A percentile compares a stretch with the other conserved stretches of the same genome.
These are phyloP conservation scores for Ogataea trehaloabstinens DNA, from an alignment of 805 yeast genomes.

Conservation along the genomic window DNA sequence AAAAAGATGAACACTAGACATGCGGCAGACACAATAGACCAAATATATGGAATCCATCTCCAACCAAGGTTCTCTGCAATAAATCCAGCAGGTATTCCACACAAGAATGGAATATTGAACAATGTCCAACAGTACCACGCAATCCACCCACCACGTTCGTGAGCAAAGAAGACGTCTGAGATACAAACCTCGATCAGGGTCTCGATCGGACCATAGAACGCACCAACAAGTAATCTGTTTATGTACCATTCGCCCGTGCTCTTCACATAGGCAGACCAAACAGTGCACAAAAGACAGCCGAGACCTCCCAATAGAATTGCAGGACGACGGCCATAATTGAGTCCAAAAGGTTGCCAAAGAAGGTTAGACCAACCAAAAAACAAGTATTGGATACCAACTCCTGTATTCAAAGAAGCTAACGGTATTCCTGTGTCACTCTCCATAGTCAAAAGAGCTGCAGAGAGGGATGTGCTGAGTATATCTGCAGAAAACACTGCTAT, in stretches of 20 bases:
- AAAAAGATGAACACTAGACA: slow-evolving; percentile 51
- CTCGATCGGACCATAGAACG: slow-evolving; percentile 27
- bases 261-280: slow-evolving; percentile 44
- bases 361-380: slow-evolving; percentile 45
- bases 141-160: slow-evolving; percentile 34
- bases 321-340: slow-evolving; percentile 21
- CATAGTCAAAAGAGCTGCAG: slow-evolving; percentile 28
- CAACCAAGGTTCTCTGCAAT: slow-evolving; percentile 15
- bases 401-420: slow-evolving; percentile 37
- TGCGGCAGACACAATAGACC: slow-evolving; percentile 60
- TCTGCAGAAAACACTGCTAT: slow-evolving; percentile 39
- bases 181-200: slow-evolving; percentile 33
- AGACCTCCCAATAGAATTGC: slow-evolving; percentile 13
- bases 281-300: slow-evolving; percentile 31
- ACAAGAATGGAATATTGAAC: slow-evolving; percentile 30
- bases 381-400: slow-evolving; percentile 44
- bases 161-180: slow-evolving; percentile 39
- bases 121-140: slow-evolving; percentile 34
- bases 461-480: slow-evolving; percentile 33
- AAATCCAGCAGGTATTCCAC: slow-evolving; percentile 29
- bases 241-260: slow-evolving; percentile 10
- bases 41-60: slow-evolving; percentile 12
- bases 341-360: slow-evolving; percentile 39
- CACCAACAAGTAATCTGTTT: slow-evolving; percentile 25
- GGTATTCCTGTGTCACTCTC: slow-evolving; percentile 21